phyloP scores from a whole-genome alignment of 1,284 basidiomycete species.

The Fomitopsis betulina region DNA sequence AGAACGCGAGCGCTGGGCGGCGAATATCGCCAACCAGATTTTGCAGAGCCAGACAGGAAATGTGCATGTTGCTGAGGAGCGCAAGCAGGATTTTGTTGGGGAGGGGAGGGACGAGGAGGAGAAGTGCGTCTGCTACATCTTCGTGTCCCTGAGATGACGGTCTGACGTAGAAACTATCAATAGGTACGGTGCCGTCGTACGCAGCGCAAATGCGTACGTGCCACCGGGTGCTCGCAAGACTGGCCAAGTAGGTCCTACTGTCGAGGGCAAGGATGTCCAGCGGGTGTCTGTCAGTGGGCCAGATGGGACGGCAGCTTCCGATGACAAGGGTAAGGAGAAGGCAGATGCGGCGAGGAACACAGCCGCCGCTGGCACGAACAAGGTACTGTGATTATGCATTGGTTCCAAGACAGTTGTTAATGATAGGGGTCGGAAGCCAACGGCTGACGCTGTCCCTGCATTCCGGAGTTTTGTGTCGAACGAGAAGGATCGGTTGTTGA shows the following conservation, averaged over 20 bases:
- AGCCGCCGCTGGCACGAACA: conserved; percentile 30
- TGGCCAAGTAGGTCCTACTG: neutral
- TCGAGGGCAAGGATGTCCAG: conserved; percentile 49
- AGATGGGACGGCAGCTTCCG: conserved; percentile 46
- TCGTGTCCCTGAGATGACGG: conserved; percentile 10
- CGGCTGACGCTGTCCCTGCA: conserved; percentile 67
- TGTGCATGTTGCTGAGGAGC: conserved; percentile 88
- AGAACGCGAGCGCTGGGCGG: conserved; percentile 86
- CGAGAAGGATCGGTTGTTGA: conserved; percentile 83
- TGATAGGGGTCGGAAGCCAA: conserved; percentile 35
- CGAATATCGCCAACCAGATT: conserved; percentile 89
- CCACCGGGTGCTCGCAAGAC: conserved; percentile 78
- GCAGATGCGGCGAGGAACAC: conserved; percentile 38
- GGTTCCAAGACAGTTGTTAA: neutral
- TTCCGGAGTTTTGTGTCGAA: conserved; percentile 89
- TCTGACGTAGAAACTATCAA: conserved; percentile 4
- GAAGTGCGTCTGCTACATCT: conserved; percentile 53
- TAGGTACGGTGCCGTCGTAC: conserved; percentile 91
- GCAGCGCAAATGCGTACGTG: conserved; percentile 86
- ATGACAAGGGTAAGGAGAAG: conserved; percentile 6
- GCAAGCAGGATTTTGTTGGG: conserved; percentile 60
- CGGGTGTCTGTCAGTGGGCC: conserved; percentile 70
- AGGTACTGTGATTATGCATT: conserved; percentile 10
- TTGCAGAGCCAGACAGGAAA: conserved; percentile 75
- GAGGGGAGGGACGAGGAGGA: conserved; percentile 91